Percentiles rank a stretch among this genome's conserved stretches.
These are phyloP conservation scores for Spergularia marina DNA, from an alignment of 148 eudicot species.

Conservation along the genomic window DNA sequence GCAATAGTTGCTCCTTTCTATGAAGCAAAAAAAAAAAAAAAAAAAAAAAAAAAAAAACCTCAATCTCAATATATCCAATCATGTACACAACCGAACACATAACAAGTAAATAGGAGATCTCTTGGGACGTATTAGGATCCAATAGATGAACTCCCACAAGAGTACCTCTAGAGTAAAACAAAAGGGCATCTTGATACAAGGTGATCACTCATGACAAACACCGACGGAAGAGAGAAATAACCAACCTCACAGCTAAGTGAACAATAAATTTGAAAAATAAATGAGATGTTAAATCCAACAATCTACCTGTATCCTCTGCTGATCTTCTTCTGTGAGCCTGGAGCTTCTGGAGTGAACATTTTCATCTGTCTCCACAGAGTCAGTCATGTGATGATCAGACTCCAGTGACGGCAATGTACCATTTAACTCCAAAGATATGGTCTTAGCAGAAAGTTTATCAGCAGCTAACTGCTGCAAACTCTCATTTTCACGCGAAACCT, in stretches of 20 bases:
- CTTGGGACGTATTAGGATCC: background rate
- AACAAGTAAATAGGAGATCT: background rate
- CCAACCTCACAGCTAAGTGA: background rate
- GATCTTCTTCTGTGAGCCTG: slow-evolving; percentile 47
- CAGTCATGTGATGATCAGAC: slow-evolving; percentile 29
- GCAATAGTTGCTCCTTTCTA: too few species aligned
- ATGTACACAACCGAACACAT: background rate
- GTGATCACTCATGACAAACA: background rate
- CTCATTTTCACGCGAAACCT: slow-evolving; percentile 44
- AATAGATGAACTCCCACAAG: background rate
- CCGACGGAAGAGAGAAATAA: background rate
- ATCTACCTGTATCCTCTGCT: slow-evolving; percentile 68
- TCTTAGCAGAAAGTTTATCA: slow-evolving; percentile 29
- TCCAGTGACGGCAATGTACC: slow-evolving; percentile 30
- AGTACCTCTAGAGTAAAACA: background rate
- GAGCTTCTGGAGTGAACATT: slow-evolving; percentile 31
- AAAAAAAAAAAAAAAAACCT: too few species aligned
- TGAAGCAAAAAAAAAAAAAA: too few species aligned
- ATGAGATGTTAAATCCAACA: background rate
- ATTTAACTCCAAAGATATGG: slow-evolving; percentile 38
- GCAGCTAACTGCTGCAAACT: slow-evolving; percentile 29
- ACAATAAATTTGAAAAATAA: background rate
- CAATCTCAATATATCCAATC: background rate
- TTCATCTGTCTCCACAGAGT: slow-evolving; percentile 28
- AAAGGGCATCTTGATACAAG: background rate